A percentile compares a stretch with the other conserved stretches of the same genome.
Evolutionary conservation across 2,329 filamentous ascomycete genomes (phyloP).

Genomic region (Tympanopsis confertula): DNA sequence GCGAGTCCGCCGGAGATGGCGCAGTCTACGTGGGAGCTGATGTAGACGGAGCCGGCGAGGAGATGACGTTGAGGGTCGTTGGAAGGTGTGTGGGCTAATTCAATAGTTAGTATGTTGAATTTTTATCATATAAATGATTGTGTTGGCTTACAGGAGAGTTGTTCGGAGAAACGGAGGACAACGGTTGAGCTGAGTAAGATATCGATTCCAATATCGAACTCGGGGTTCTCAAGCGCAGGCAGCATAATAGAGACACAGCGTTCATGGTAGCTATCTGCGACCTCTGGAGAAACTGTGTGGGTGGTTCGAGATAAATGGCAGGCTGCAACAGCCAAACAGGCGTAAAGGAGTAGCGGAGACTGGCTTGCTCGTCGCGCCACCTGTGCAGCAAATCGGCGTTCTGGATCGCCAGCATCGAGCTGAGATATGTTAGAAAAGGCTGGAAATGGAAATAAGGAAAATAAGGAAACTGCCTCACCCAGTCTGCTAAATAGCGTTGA

Average conservation of each 20-base stretch:
- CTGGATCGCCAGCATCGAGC: constrained; percentile 1
- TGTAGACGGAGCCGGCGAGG: constrained; percentile 1
- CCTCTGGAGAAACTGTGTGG: not conserved
- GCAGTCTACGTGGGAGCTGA: constrained; percentile 3
- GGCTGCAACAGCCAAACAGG: constrained; percentile 2
- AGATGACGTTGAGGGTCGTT: constrained; percentile 2
- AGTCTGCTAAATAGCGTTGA: not conserved
- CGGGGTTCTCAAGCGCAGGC: not conserved
- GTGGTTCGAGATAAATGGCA: constrained; percentile 1
- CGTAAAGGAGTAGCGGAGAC: constrained; percentile 2
- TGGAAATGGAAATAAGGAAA: not conserved
- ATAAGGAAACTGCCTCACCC: constrained; percentile 1
- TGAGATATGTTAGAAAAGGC: not conserved
- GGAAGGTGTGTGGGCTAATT: constrained; percentile 1
- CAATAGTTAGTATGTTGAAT: not conserved
- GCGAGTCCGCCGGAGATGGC: constrained; percentile 2
- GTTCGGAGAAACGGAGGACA: constrained; percentile 2
- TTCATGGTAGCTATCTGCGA: constrained; percentile 3
- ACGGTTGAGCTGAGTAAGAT: constrained; percentile 2
- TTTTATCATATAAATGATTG: not conserved
- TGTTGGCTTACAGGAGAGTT: constrained; percentile 1
- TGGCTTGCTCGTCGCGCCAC: constrained; percentile 1
- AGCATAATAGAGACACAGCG: constrained; percentile 1
- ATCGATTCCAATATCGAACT: constrained; percentile 1
- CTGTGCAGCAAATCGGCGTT: not conserved